phyloP scores from a whole-genome alignment of 306 rosid genomes.

The Trifolium subterraneum region DNA sequence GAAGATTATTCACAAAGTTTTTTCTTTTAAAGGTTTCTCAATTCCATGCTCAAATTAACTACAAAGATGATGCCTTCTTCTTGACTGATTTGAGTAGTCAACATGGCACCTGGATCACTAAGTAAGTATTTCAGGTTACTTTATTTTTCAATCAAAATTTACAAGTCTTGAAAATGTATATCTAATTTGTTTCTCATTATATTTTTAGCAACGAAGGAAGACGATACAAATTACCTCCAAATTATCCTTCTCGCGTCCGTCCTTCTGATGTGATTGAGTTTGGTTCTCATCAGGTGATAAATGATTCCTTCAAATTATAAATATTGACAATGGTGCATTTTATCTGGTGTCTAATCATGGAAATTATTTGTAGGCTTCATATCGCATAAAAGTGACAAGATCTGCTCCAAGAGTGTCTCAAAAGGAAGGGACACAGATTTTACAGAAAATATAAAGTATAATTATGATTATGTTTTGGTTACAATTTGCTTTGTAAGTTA shows the following conservation, averaged over 20 bases:
- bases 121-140: slow-evolving; percentile 58
- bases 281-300: slow-evolving; percentile 79
- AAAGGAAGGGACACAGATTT: slow-evolving; percentile 45
- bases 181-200: slow-evolving; percentile 5
- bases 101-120: slow-evolving; percentile 82
- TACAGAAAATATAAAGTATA: slow-evolving; percentile 52
- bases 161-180: neutral
- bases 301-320: neutral
- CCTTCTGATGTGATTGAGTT: slow-evolving; percentile 72
- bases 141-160: neutral
- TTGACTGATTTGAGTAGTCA: slow-evolving; percentile 76
- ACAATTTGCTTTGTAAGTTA: slow-evolving; percentile 6
- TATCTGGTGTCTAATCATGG: neutral
- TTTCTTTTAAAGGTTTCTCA: slow-evolving; percentile 64
- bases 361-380: slow-evolving; percentile 63
- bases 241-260: slow-evolving; percentile 67
- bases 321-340: neutral
- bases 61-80: slow-evolving; percentile 79
- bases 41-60: slow-evolving; percentile 70
- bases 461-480: slow-evolving; percentile 17
- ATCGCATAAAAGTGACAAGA: slow-evolving; percentile 72
- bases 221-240: slow-evolving; percentile 59
- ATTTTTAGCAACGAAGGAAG: slow-evolving; percentile 75
- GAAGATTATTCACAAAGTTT: slow-evolving; percentile 22
- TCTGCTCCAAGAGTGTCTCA: slow-evolving; percentile 48